These are phyloP conservation scores for Lactifluus hygrophoroides DNA, from an alignment of 768 basidiomycete species.

Conservation along the genomic window DNA sequence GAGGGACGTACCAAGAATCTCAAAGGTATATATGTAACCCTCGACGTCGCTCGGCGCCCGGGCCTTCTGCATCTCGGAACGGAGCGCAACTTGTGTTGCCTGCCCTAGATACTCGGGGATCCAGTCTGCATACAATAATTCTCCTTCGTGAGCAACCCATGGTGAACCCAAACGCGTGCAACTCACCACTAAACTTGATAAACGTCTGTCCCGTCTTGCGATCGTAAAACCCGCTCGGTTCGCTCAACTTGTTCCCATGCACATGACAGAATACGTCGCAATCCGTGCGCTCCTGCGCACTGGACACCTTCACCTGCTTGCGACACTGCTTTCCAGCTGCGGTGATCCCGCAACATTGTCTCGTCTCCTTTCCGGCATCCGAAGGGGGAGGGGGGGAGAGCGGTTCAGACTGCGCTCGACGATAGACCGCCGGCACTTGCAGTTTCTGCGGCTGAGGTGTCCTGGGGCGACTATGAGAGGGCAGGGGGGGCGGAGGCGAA, in stretches of 20 bases:
- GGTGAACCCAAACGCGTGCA: too few species aligned
- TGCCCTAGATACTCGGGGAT: background rate
- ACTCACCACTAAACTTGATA: constrained; percentile 49
- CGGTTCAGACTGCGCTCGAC: constrained; percentile 18
- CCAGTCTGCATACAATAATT: background rate
- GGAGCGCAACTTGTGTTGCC: background rate
- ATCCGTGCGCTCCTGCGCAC: constrained; percentile 26
- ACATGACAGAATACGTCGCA: constrained; percentile 50
- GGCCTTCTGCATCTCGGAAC: constrained; percentile 43
- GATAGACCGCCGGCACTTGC: background rate
- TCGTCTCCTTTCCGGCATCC: constrained; percentile 14
- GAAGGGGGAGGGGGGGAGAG: constrained; percentile 20
- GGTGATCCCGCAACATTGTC: constrained; percentile 60
- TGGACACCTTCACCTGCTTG: constrained; percentile 37
- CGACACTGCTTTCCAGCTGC: constrained; percentile 54
- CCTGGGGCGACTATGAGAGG: background rate
- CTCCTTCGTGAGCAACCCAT: constrained; percentile 3
- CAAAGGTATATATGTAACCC: constrained; percentile 79
- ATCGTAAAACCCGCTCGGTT: constrained; percentile 50
- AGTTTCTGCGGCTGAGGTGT: constrained; percentile 11
- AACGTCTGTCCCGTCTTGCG: constrained; percentile 37
- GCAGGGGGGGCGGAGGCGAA: background rate
- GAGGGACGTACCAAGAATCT: constrained; percentile 54
- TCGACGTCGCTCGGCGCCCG: constrained; percentile 48
- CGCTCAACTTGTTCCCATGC: constrained; percentile 49